Base-by-base conservation (phyloP, 306 rosid species). In the Vicia faba region DNA sequence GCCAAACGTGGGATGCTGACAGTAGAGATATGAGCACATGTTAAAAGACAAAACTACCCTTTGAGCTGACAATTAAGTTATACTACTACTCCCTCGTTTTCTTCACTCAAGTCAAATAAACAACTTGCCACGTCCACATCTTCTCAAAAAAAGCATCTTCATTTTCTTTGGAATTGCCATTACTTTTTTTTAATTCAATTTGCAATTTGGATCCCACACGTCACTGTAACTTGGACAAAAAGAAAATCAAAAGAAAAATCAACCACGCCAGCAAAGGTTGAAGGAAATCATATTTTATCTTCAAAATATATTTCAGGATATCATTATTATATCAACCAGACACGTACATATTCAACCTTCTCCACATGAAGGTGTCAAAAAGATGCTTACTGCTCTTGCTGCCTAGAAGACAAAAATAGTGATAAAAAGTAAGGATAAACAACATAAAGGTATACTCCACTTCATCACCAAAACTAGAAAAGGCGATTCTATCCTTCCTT, bases 281-380 rank as follows among this genome's bases (percentile, higher is more conserved):
- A 36, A 61, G 71, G 66, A 75, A 69, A 65, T 61, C 71, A 74
- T 51, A 39, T 66, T 71, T 39, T 23, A 70, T 76, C 15, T 77
- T 46, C 49, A 70, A 66, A 66, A 74, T 25, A 56, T 46, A 68
- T 65, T 65, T 75, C 39, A 51, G 78, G 84, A 54, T 55, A 55
- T 26, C 61, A 35, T 71, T 79, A 71, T 68, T 70, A 71, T 75
- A 86, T 75, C 80, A 69, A 70, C 78, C 68, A 77, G 73, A 66
- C 79, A 69, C 61, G 66, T 84, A 78, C 86, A 84, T 63, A 72
- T 67, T 80, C 76, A 57, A 67, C 80, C 75, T 77, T 70, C 80
- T 61, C 81, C 75, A 68, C 81, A 64, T 45, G 70, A 71, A 75
- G 72, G 19, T 53, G 85, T 82, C 83, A 80, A 83, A 78, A 69